Evolutionary conservation across 345 rosid genomes (phyloP), one percentile per base, ranked within the genome.

Genomic region (Acer saccharum): DNA sequence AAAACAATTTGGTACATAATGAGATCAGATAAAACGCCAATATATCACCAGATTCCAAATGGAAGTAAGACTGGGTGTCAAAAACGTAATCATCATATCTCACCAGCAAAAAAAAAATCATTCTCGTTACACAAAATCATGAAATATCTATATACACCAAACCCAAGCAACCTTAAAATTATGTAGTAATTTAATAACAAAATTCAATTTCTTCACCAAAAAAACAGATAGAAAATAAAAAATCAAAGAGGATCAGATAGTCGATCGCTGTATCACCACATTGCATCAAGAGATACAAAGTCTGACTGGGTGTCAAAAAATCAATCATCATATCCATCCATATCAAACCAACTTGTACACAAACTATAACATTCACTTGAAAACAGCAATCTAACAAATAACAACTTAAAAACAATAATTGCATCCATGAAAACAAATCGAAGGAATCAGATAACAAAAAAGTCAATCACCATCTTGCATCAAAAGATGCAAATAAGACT

Each of bases 391-490:
- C 1, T 7, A 48, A 1, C 21, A 0, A 17, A 29, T 0, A 70
- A 3, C 1, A 3, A 23, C 11, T 46, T 46, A 10, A 46, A 9
- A 46, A 0, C 50, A 46, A 44, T 3, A 58, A 3, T 0, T 11
- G 50, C 50, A 46, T 9, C 10, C n/a, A n/a, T n/a, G n/a, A n/a
- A n/a, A n/a, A n/a, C n/a, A n/a, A n/a, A n/a, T n/a, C n/a, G n/a
- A n/a, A n/a, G n/a, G n/a, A 1, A 90, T 90, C 91, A 85, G 91
- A 86, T 71, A 79, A 50, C 25, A 18, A 43, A 68, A 75, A 73
- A 69, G 97, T 92, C 95, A 85, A 89, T 94, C 98, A 92, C 94
- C 97, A 94, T 50, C 32, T 80, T 87, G 84, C 92, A 89, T 80
- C 74, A 39, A 65, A 11, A 55, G 69, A 84, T 79, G 92, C 91